Evolutionary conservation across 2,329 filamentous ascomycete genomes (phyloP), one percentile per base, ranked within the genome.

Genomic region (Calonectria leucothoes): DNA sequence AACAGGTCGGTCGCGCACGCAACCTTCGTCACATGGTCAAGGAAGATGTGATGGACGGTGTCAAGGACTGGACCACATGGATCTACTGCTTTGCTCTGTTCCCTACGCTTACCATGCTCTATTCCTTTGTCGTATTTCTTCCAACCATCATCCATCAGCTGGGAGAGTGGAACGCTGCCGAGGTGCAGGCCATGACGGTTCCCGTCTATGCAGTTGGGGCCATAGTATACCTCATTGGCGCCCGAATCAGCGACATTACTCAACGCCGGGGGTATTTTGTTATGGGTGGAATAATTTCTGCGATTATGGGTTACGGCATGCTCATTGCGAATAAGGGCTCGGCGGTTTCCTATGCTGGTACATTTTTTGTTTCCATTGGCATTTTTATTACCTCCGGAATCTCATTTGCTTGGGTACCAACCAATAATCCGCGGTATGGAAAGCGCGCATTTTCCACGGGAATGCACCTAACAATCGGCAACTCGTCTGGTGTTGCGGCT

Each of bases 71-170:
- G 91, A 92, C 91, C 70, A 88, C 92, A 20, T 93, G 89, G 85
- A 85, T 87, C 0, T 93, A 93, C 75, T 89, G 86, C 73, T 83
- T 90, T 42, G 90, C 86, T 1, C 89, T 92, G 73, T 93, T 93
- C 76, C 90, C 91, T 7, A 86, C 87, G 25, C 91, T 93, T 75
- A 91, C 89, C 2, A 92, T 94, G 87, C 86, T 94, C 0, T 94
- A 94, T 81, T 91, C 91, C 2, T 93, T 91, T 81, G 89, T 88
- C 68, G 93, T 91, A 0, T 94, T 94, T 79, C 83, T 94, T 42
- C 93, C 93, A 0, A 93, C 91, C 1, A 94, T 94, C 74, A 93
- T 94, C 80, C 85, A 88, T 66, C 89, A 88, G 0, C 89, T 94
- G 72, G 91, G 92, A 3, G 81, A 81, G 3, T 93, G 91, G 83